Conservation (phyloP, 2,329 filamentous ascomycete genomes). For the Pyrenochaeta sp. region DNA sequence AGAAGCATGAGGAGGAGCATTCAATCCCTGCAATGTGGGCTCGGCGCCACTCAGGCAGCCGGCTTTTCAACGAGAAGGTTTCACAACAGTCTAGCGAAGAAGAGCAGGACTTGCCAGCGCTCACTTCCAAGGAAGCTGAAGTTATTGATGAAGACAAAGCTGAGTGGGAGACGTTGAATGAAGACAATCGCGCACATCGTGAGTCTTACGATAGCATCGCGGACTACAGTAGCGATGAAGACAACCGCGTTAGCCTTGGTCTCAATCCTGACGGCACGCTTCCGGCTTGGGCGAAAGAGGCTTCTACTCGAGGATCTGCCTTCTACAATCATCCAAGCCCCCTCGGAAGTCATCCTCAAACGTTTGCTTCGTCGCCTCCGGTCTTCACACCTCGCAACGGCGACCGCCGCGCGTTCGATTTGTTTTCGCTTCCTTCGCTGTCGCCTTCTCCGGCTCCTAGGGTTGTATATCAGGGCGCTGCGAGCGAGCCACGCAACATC, state of each 20-base stretch:
- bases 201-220: constrained; percentile 41
- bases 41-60: constrained; percentile 34
- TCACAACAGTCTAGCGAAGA: constrained; percentile 9
- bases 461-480: constrained; percentile 8
- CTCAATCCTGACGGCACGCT: constrained; percentile 15
- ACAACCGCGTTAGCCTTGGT: constrained; percentile 26
- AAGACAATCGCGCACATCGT: constrained; percentile 23
- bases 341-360: constrained; percentile 25
- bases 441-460: constrained; percentile 15
- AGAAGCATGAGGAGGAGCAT: constrained; percentile 8
- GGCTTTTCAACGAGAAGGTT: constrained; percentile 24
- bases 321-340: constrained; percentile 36
- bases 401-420: constrained; percentile 12
- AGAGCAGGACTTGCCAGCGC: constrained; percentile 4
- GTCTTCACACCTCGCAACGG: constrained; percentile 14
- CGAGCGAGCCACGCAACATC: constrained; percentile 21
- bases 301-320: constrained; percentile 17
- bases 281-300: constrained; percentile 16
- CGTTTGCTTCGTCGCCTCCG: constrained; percentile 42
- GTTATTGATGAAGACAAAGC: constrained; percentile 24
- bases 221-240: constrained; percentile 42
- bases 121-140: constrained; percentile 3
- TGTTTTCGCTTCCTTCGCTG: constrained; percentile 6
- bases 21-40: constrained; percentile 45
- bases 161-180: constrained; percentile 47